Evolutionary conservation across 176 grass and related monocot genomes (phyloP), one percentile per base, ranked within the genome.

Genomic region (Hordeum marinum): DNA sequence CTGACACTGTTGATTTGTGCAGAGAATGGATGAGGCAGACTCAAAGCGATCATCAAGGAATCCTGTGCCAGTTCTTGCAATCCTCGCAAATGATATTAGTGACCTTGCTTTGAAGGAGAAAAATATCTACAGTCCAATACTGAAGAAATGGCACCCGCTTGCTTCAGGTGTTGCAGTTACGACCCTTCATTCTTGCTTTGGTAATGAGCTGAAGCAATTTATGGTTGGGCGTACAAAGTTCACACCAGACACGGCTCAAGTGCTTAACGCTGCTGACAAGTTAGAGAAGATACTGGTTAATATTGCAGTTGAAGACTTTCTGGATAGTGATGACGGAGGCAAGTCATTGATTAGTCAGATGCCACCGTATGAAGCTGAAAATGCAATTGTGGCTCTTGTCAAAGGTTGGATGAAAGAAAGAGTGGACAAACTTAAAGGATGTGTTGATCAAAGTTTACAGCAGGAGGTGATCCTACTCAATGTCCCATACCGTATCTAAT

Each of bases 61-160:
- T 63, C 68, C 36, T 68, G 24, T 40, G 18, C 91, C 88, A 80
- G 62, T 89, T 67, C 83, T 98, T 45, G 90, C 85, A 39, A 78
- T 95, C 42, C 91, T 98, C n/a, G 93, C 96, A 82, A 95, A 94
- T 68, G 88, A 92, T 85, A 90, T 87, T 83, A 80, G 84, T 73
- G 62, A 94, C 50, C 80, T 98, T 78, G 93, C 96, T 87, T 83
- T 48, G 24, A 94, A 92, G 81, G 93, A 98, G 68, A 98, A 90
- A 88, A 85, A 85, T 41, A 7, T 95, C 55, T 98, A 93, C 73
- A 94, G 91, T 80, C 89, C 93, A 75, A 85, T 95, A 92, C 81
- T 98, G 37, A 88, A 91, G 73, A 91, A 90, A 81, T 95, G 93
- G 91, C 93, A 98, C 75, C 91, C 93, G 21, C 88, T 89, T 85